A percentile compares a stretch with the other conserved stretches of the same genome.
phyloP scores from a whole-genome alignment of 495 filamentous ascomycete species.

The Penicillium canariense region DNA sequence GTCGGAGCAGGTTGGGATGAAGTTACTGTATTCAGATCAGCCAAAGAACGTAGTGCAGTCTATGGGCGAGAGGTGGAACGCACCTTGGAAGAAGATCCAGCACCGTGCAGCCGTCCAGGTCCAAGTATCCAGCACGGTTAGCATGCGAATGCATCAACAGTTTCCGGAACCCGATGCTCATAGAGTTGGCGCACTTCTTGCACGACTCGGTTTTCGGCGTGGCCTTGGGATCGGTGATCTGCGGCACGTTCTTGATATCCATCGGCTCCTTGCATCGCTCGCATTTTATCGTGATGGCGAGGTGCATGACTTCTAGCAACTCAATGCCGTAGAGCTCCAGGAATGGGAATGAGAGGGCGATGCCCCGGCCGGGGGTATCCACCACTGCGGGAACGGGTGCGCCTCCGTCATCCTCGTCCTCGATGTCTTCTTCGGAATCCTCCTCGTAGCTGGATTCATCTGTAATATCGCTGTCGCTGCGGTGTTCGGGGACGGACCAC shows the following conservation, averaged over 20 bases:
- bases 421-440: slow-evolving; percentile 32
- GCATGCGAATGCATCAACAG: slow-evolving; percentile 78
- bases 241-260: slow-evolving; percentile 67
- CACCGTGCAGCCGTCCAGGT: slow-evolving; percentile 73
- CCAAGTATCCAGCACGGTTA: slow-evolving; percentile 77
- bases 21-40: slow-evolving; percentile 51
- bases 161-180: slow-evolving; percentile 67
- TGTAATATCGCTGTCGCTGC: slow-evolving; percentile 36
- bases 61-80: slow-evolving; percentile 10
- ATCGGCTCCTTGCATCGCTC: slow-evolving; percentile 75
- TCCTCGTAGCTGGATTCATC: slow-evolving; percentile 33
- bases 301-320: slow-evolving; percentile 65
- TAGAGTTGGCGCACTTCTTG: slow-evolving; percentile 71
- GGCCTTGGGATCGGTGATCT: slow-evolving; percentile 39
- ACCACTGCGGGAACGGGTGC: slow-evolving; percentile 34
- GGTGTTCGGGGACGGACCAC: slow-evolving; percentile 55
- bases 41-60: background rate
- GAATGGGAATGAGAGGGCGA: slow-evolving; percentile 77
- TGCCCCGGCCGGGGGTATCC: slow-evolving; percentile 57
- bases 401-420: slow-evolving; percentile 49
- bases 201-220: slow-evolving; percentile 53
- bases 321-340: slow-evolving; percentile 81
- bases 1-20: slow-evolving; percentile 76
- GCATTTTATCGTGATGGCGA: slow-evolving; percentile 79
- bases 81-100: slow-evolving; percentile 79